These are phyloP conservation scores for Ananas comosus DNA, from an alignment of 176 grass and related monocot genomes.

Conservation along the genomic window DNA sequence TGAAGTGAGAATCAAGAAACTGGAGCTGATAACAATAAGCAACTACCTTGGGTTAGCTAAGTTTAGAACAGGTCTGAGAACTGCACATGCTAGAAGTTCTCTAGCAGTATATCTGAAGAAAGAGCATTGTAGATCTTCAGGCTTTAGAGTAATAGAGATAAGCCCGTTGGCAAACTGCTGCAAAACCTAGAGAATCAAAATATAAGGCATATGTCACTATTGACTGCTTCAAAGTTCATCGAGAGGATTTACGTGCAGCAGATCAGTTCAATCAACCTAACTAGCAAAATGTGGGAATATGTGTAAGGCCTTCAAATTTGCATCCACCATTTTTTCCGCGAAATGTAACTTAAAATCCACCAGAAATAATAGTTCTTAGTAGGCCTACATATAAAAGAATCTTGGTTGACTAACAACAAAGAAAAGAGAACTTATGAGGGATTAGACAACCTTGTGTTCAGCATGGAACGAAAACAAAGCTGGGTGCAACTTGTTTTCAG, in stretches of 20 bases:
- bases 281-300: no score
- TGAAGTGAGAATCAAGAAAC: constrained; percentile 10
- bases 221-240: background rate
- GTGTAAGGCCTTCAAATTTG: no score
- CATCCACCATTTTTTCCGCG: no score
- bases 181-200: constrained; percentile 51
- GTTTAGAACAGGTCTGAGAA: constrained; percentile 79
- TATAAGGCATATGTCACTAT: constrained; percentile 6
- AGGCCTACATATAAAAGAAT: background rate
- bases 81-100: constrained; percentile 89
- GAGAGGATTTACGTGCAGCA: no score
- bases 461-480: constrained; percentile 60
- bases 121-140: constrained; percentile 71
- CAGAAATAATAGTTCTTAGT: background rate
- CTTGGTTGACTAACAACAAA: background rate
- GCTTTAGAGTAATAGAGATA: constrained; percentile 53
- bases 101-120: constrained; percentile 66
- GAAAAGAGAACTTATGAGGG: constrained; percentile 1
- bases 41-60: constrained; percentile 86
- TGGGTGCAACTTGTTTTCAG: constrained; percentile 81
- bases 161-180: constrained; percentile 64
- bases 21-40: constrained; percentile 1
- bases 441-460: constrained; percentile 67
- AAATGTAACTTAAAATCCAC: background rate
- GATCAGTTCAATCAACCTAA: no score